These are phyloP conservation scores for Pseudopediastrum boryanum DNA, from an alignment of 139 green algal genomes.

Conservation along the genomic window DNA sequence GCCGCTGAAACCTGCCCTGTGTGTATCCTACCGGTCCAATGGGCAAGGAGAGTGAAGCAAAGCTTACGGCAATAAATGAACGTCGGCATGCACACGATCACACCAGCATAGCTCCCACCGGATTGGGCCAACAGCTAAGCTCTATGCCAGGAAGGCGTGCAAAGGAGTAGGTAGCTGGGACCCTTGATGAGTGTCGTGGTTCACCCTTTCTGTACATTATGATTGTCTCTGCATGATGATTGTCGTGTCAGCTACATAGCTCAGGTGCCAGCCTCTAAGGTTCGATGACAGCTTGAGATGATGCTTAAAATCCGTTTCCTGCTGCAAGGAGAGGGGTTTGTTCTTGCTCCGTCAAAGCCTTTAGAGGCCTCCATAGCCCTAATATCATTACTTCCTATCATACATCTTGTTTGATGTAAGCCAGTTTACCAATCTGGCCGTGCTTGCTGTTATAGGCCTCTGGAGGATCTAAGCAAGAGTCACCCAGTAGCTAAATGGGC, in stretches of 20 bases:
- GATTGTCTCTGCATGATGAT: not conserved
- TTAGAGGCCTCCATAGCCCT: not conserved
- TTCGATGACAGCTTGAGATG: not conserved
- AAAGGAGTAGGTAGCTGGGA: conserved; percentile 12
- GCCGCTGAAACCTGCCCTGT: too few species aligned
- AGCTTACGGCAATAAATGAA: not conserved
- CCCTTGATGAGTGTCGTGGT: not conserved
- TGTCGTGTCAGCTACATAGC: not conserved
- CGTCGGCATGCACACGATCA: conserved; percentile 13
- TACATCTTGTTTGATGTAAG: not conserved
- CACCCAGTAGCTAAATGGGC: conserved; percentile 20
- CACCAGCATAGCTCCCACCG: conserved; percentile 9
- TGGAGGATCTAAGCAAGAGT: not conserved
- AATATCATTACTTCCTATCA: not conserved
- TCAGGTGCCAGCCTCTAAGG: not conserved
- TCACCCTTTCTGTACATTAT: not conserved
- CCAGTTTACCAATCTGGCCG: not conserved
- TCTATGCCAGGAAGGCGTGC: conserved; percentile 5
- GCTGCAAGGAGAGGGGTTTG: not conserved
- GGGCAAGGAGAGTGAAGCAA: too few species aligned
- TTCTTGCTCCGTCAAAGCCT: not conserved
- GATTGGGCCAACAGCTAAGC: not conserved
- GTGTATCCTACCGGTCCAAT: too few species aligned
- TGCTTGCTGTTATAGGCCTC: not conserved
- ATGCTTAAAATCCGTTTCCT: not conserved